Conservation (phyloP, 2,329 filamentous ascomycete genomes). For the Diaporthe ilicicola region DNA sequence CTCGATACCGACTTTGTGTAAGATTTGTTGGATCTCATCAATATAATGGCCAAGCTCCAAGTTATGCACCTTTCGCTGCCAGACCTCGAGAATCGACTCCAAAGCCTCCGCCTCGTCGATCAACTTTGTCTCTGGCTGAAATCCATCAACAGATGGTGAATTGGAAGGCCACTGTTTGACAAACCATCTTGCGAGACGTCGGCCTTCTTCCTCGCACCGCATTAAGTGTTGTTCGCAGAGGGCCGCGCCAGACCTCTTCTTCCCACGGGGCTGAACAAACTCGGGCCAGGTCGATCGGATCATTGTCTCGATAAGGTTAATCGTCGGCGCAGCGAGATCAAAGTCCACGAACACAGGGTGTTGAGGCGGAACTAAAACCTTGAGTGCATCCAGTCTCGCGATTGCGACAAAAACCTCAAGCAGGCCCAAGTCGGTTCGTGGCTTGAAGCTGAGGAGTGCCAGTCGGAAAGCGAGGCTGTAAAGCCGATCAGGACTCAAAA, state of each 20-base stretch:
- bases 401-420: neutral
- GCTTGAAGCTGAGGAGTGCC: constrained; percentile 5
- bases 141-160: constrained; percentile 41
- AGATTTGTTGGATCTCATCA: constrained; percentile 49
- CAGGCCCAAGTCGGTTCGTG: neutral
- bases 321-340: neutral
- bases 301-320: neutral
- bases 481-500: neutral
- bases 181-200: constrained; percentile 49
- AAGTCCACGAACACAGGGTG: constrained; percentile 24
- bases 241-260: neutral
- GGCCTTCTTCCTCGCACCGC: constrained; percentile 1
- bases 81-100: constrained; percentile 51
- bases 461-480: constrained; percentile 20
- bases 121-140: constrained; percentile 39
- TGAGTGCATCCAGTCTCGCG: constrained; percentile 4
- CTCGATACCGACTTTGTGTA: constrained; percentile 38
- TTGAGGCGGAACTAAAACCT: neutral
- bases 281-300: neutral
- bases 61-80: constrained; percentile 59
- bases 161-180: constrained; percentile 55
- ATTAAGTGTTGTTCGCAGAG: neutral
- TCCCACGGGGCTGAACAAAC: neutral
- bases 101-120: constrained; percentile 51
- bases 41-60: constrained; percentile 54